Base-by-base conservation (phyloP, 371 early-diverging fungal species). In the Mycotypha africana region DNA sequence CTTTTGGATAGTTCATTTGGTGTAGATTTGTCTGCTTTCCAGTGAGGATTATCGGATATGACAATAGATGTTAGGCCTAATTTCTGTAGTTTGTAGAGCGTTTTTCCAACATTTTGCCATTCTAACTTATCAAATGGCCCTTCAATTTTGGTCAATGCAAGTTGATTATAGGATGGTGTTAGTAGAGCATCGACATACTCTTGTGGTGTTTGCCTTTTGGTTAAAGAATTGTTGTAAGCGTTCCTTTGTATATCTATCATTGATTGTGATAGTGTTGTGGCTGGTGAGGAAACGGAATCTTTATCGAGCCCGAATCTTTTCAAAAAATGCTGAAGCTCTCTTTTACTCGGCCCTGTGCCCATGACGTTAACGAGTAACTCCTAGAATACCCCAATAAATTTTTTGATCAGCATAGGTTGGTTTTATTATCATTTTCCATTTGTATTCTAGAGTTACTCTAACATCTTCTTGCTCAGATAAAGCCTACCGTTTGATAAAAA, bases 261-360 rank as follows among this genome's bases (percentile, higher is more conserved):
- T n/a, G n/a, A n/a, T n/a, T n/a, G n/a, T n/a, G 46, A 15, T 30
- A 47, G 26, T n/a, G 38, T 48, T 15, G 49, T 46, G n/a, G n/a
- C n/a, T n/a, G n/a, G n/a, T n/a, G n/a, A n/a, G n/a, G n/a, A n/a
- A n/a, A n/a, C n/a, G n/a, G n/a, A n/a, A n/a, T n/a, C n/a, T 21
- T 33, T 38, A 19, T 65, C 59, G 14, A 72, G 70, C 9, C 74
- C 67, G 51, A 70, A 88, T 38, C 79, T 76, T 39, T 80, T 81
- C 20, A 88, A 60, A 45, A 86, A 91, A 46, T 83, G 81, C 21
- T 76, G 79, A 4, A 87, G 77, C 56, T 91, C 92, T 30, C 89
- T 79, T 41, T 81, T 84, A 26, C 88, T 87, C 0, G 90, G 92
- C 11, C 79, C 55, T 0, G 88, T 83, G 47, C 76, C 76, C 64